Base-by-base conservation (phyloP, 345 rosid species). In the Camelina laxa region DNA sequence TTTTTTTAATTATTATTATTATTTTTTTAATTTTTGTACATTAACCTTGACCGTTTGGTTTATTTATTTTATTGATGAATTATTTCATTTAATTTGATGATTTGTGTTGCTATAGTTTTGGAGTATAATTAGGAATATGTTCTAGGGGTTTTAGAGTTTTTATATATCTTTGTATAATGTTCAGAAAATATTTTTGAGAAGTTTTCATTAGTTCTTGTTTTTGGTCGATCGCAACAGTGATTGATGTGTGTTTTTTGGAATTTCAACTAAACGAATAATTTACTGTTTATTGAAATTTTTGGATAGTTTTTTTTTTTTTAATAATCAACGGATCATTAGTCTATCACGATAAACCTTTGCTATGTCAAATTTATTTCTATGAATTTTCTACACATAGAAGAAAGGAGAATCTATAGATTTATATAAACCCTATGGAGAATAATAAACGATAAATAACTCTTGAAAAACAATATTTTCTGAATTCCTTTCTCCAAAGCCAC, bases 31-130 rank as follows among this genome's bases (percentile, higher is more conserved):
- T 31, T 31, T 45, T 6, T 65, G 15, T 51, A 31, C 59, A 49
- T 60, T 41, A 69, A 67, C 35, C 10, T 7, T 54, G 39, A 56
- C 42, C 17, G 5, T 67, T 53, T 67, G 13, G 17, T 69, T 57
- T 42, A n/a, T 56, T 68, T 24, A 39, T 42, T 42, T 69, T 39
- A 38, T 1, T 1, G 33, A 7, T 31, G n/a, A 13, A 2, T 17
- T 17, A 10, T 38, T n/a, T n/a, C n/a, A 38, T 36, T 0, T 21
- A 15, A 21, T 39, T n/a, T 9, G 4, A 9, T 11, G 16, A 9
- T 31, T 3, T 14, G 31, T 38, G 20, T 6, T 6, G 10, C 6
- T 24, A 54, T 54, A 30, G 24, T 24, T 54, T 6, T 24, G 35
- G 1, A 53, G 15, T 13, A 13, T 42, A 13, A 42, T 42, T 4